A percentile compares a stretch with the other conserved stretches of the same genome.
Evolutionary conservation across 768 basidiomycete species (phyloP).

Genomic region (Boletellus ananas): DNA sequence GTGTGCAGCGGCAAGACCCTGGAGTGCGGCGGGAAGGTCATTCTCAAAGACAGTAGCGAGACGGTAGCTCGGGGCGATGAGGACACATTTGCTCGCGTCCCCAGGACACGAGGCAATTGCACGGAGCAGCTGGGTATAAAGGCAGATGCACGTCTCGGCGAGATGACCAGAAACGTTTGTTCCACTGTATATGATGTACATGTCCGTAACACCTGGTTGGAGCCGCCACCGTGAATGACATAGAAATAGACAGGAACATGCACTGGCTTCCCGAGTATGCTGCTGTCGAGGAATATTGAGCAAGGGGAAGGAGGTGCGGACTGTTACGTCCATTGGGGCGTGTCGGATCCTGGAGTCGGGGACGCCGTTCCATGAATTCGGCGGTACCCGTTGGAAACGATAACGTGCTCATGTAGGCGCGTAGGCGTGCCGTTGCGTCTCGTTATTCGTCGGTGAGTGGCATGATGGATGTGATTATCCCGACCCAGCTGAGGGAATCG

Average conservation of each 20-base stretch:
- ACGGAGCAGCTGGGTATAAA: slow-evolving; percentile 10
- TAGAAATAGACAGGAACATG: slow-evolving; percentile 12
- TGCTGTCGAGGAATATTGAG: not conserved
- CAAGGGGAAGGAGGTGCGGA: not conserved
- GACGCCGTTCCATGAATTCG: too few relatives aligned
- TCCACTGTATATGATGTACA: slow-evolving; percentile 23
- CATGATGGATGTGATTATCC: not conserved
- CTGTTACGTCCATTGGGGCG: too few relatives aligned
- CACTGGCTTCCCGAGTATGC: not conserved
- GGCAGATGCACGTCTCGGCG: not conserved
- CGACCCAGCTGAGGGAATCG: too few relatives aligned
- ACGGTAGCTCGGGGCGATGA: slow-evolving; percentile 22
- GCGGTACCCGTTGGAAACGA: too few relatives aligned
- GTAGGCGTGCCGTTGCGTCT: not conserved
- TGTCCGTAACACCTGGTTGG: not conserved
- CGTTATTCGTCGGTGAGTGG: not conserved
- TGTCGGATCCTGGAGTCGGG: too few relatives aligned
- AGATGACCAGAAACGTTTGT: slow-evolving; percentile 17
- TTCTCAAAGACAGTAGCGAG: slow-evolving; percentile 24
- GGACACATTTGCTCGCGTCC: slow-evolving; percentile 1
- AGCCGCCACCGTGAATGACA: not conserved
- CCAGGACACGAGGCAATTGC: not conserved
- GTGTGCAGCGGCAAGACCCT: slow-evolving; percentile 24
- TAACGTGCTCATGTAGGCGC: too few relatives aligned
- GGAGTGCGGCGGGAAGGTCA: slow-evolving; percentile 18